A percentile compares a stretch with the other conserved stretches of the same genome.
Conservation (phyloP, 2,329 filamentous ascomycete species). For the Trichoderma simmonsii region DNA sequence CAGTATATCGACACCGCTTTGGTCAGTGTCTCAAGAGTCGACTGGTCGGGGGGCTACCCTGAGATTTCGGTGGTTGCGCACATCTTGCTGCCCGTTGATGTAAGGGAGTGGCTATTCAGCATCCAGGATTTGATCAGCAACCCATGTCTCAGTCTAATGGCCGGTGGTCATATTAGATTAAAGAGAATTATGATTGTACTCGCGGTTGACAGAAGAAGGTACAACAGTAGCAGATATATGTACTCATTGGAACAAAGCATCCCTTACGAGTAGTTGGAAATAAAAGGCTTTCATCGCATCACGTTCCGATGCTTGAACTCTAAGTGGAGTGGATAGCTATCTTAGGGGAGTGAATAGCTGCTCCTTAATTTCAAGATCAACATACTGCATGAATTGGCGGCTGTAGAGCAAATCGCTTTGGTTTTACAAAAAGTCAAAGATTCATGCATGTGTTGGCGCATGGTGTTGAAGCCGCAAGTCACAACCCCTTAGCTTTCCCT, state of each 20-base stretch:
- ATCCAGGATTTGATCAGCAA: neutral
- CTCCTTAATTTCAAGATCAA: neutral
- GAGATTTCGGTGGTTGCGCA: neutral
- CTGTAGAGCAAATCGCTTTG: neutral
- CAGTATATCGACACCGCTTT: neutral
- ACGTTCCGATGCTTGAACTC: neutral
- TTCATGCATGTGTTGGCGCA: neutral
- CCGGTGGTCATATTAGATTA: neutral
- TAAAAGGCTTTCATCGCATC: neutral
- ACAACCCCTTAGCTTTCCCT: neutral
- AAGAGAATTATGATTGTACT: no score
- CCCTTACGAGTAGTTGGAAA: no score
- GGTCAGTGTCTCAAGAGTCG: neutral
- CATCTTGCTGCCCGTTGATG: neutral
- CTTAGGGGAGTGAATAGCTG: neutral
- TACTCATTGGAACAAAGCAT: no score
- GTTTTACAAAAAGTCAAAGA: neutral
- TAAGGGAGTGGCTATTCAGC: neutral
- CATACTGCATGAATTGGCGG: rapidly evolving
- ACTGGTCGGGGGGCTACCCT: neutral
- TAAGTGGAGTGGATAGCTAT: neutral
- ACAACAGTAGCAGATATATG: no score
- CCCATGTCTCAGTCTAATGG: neutral
- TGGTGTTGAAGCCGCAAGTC: neutral
- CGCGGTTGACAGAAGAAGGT: no score